phyloP scores from a whole-genome alignment of 1,139 yeast species.

The Wickerhamomyces sp. region DNA sequence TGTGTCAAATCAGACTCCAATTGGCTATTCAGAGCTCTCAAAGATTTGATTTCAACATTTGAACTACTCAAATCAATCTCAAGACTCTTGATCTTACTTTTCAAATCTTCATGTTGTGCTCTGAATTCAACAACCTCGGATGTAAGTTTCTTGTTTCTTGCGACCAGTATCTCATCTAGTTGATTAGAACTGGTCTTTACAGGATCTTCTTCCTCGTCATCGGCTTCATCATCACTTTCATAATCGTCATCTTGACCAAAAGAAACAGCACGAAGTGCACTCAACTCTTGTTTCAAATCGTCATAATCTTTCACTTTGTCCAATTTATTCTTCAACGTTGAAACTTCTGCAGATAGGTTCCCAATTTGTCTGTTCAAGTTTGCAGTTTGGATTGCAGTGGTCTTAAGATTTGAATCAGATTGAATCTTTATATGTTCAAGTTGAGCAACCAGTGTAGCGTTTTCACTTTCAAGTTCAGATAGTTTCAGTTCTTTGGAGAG shows the following conservation, averaged over 20 bases:
- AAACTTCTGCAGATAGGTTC: conserved; percentile 37
- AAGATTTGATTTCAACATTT: conserved; percentile 31
- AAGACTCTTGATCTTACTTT: conserved; percentile 20
- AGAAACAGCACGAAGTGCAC: conserved; percentile 67
- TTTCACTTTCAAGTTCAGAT: conserved; percentile 60
- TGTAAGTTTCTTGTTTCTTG: conserved; percentile 39
- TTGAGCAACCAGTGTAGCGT: conserved; percentile 57
- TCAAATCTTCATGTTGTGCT: conserved; percentile 23
- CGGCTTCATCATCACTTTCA: conserved; percentile 29
- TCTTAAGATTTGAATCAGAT: conserved; percentile 13
- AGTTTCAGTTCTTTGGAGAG: conserved; percentile 37
- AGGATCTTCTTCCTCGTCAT: conserved; percentile 8
- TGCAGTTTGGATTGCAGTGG: conserved; percentile 29
- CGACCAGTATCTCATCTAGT: conserved; percentile 34
- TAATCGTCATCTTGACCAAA: conserved; percentile 43
- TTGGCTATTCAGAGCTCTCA: conserved; percentile 48
- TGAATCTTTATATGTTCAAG: conserved; percentile 41
- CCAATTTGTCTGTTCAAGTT: conserved; percentile 31
- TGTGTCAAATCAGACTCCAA: conserved; percentile 71
- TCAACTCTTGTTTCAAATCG: conserved; percentile 70
- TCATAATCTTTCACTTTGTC: conserved; percentile 59
- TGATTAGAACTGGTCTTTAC: conserved; percentile 23
- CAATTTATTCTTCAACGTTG: conserved; percentile 39
- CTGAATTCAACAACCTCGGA: conserved; percentile 30
- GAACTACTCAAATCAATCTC: conserved; percentile 25